Base-by-base conservation (phyloP, 208 protist species). In the Trypanosoma brucei region DNA sequence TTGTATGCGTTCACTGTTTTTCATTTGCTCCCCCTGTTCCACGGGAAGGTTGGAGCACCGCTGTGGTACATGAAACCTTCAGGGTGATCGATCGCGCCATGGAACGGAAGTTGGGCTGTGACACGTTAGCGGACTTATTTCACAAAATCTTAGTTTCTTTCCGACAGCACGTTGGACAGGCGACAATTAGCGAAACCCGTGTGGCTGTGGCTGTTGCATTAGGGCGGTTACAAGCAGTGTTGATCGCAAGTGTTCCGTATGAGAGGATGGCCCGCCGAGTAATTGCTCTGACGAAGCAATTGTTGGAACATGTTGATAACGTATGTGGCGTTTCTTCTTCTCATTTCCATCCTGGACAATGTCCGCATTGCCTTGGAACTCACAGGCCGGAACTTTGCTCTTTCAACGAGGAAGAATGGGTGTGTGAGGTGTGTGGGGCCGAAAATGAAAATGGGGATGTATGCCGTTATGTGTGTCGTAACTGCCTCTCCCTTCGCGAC, bases 381-480 rank as follows among this genome's bases (percentile, higher is more conserved):
- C 89, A 93, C 58, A 74, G 74, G 2, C 53, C 30, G 7, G 74
- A 76, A 59, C 62, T 91, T 9, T 95, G 86, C 58, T 70, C 62
- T 13, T 67, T 64, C 5, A 45, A 58, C 39, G 11, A 44, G 3
- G 75, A 62, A 0, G 8, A 42, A 59, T 95, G 89, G 85, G 50
- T 63, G 2, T 95, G 89, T 65, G 74, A 60, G 39, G 62, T 64
- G 14, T 93, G 86, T 55, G 84, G 81, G 0, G 59, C 63, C 7
- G 75, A 59, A 14, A 82, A 84, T 71, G 62, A 65, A 33, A 92
- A 93, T 62, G 48, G 55, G 33, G 83, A 86, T 66, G 68, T 91
- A 13, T 80, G 76, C 55, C 80, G 89, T n/a, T 93, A 95, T 75
- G 59, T 91, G 6, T 95, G 89, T 52, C 65, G 52, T 39, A 59